Evolutionary conservation across 179 eudicot genomes (phyloP), one percentile per base, ranked within the genome.

Genomic region (Nepenthes alata): DNA sequence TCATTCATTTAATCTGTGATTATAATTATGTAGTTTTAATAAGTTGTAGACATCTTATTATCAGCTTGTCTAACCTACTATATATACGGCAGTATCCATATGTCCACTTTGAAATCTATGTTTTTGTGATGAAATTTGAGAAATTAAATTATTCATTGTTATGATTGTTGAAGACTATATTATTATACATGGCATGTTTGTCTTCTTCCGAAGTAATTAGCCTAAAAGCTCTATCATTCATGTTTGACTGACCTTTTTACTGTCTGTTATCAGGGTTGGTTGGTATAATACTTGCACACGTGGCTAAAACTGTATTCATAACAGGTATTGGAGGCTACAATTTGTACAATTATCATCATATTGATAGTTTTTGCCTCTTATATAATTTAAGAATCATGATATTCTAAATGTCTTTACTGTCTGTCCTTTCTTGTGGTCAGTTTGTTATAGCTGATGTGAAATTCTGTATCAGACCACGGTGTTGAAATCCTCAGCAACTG

Each of bases 211-310:
- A 62, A 37, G 7, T 37, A 37, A 39, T 6, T 36, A 37, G 10
- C 39, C 66, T 53, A 52, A 52, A 52, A 61, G 44, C 45, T 12
- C 35, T 16, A 50, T 35, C 12, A 53, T 72, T 52, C 53, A 53
- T 65, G 64, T 61, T 68, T 78, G 72, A 77, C 79, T 64, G 63
- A 78, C 58, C 25, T 53, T 68, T 60, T 74, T 61, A 75, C 66
- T 69, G 38, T 49, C 61, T 77, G 57, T 74, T 84, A 53, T 61
- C 89, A 93, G 98, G 98, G 69, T 77, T 93, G 81, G 96, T 85
- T 58, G 96, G 98, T 63, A 89, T 93, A 60, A 65, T 93, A 70
- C 82, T 87, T 58, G 95, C 93, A 59, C 84, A 81, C 45, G 85
- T 60, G 72, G 96, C 88, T 53, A 78, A 82, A 70, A 75, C 76